phyloP scores from a whole-genome alignment of 1,284 basidiomycete genomes.

The Volvariella surrecta region DNA sequence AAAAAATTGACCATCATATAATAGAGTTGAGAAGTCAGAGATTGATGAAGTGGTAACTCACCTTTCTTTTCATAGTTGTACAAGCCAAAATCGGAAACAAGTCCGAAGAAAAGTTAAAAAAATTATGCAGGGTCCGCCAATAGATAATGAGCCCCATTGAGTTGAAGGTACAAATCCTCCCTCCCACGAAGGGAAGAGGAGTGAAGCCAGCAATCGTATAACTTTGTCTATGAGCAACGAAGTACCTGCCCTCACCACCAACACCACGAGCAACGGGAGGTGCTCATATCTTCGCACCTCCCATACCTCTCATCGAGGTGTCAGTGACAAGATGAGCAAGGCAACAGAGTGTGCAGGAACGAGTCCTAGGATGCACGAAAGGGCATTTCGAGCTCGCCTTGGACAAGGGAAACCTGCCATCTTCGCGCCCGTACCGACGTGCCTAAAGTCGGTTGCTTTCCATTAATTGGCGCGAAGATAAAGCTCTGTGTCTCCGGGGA shows the following conservation, averaged over 20 bases:
- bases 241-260: constrained; percentile 27
- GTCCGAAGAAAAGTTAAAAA: constrained; percentile 24
- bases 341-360: constrained; percentile 45
- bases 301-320: constrained; percentile 30
- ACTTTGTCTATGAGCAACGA: constrained; percentile 82
- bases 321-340: constrained; percentile 21
- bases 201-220: constrained; percentile 64
- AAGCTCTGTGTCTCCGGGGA: constrained; percentile 80
- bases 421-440: constrained; percentile 45
- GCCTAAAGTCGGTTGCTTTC: constrained; percentile 70
- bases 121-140: constrained; percentile 35
- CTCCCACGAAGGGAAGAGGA: too few species aligned
- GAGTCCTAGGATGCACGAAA: constrained; percentile 27
- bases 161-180: constrained; percentile 42
- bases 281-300: constrained; percentile 73
- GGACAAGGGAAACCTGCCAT: constrained; percentile 36
- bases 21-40: constrained; percentile 2
- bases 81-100: too few species aligned
- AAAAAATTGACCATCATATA: constrained; percentile 45
- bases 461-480: constrained; percentile 38
- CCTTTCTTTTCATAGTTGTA: neutral
- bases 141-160: constrained; percentile 86
- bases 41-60: neutral
- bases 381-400: constrained; percentile 13
- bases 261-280: constrained; percentile 31